Evolutionary conservation across 1,139 yeast genomes (phyloP), one percentile per base, ranked within the genome.

Genomic region (Yarrowia galli): DNA sequence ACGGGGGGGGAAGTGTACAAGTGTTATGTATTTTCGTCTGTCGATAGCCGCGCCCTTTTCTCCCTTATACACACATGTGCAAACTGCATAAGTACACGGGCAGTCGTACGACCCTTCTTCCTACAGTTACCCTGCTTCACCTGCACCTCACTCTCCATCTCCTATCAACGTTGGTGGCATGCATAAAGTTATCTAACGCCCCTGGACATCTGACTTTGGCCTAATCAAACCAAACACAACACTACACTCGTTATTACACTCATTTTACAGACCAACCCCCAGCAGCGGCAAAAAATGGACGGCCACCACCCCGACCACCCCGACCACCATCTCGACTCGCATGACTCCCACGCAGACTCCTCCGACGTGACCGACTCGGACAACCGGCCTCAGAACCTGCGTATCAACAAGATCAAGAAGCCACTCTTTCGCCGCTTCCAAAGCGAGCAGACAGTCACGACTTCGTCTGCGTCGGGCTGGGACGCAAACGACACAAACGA

Each of bases 151-250:
- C n/a, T n/a, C n/a, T 10, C 32, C 9, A 3, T 28, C 4, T 28
- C 32, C 23, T 40, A 54, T 54, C 61, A 54, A 40, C 61, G 46
- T 54, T 54, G 43, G 48, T 13, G 23, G 43, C 36, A 25, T 54
- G 61, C 61, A 54, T 54, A 54, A 40, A 54, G 61, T 54, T 54
- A 54, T 54, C 61, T 25, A 40, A n/a, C 46, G 61, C 61, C 61
- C 61, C 61, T 54, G 46, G 61, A 54, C 61, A 40, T 53, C 60
- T 53, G 60, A 53, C 60, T 53, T 53, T 53, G 22, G 38, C 60
- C 45, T 53, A 53, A 53, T 53, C 60, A 36, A 28, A 49, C 54
- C 38, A 28, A 36, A 22, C 58, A 35, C 60, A 15, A 13, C 56
- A n/a, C 56, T 1, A 20, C 42, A 6, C 46, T 40, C 25, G n/a